These are phyloP conservation scores for Annulohypoxylon bovei DNA, from an alignment of 495 filamentous ascomycete species.

Conservation along the genomic window DNA sequence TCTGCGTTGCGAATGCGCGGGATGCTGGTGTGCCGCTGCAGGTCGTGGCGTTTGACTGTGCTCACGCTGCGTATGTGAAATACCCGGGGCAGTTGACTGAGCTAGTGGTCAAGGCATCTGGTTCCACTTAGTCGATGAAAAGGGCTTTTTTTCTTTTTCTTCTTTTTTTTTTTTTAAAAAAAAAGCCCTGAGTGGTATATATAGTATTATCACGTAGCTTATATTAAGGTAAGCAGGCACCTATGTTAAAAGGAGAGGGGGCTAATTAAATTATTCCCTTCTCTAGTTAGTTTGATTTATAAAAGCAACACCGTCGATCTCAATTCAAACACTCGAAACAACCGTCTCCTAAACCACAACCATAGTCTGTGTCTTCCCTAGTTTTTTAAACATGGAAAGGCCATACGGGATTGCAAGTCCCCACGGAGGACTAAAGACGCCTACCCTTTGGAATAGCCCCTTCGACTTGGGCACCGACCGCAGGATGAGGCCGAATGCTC, in stretches of 20 bases:
- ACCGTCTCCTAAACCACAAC: background rate
- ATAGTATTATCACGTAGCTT: no score
- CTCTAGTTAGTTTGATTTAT: no score
- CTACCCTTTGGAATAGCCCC: background rate
- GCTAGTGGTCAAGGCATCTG: background rate
- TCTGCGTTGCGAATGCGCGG: no score
- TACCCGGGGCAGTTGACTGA: background rate
- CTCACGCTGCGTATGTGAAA: background rate
- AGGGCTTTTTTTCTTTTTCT: no score
- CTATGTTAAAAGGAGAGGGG: no score
- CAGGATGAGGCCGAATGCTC: background rate
- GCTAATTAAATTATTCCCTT: no score
- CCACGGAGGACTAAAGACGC: background rate
- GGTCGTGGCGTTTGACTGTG: no score
- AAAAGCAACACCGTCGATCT: no score
- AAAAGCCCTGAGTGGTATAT: no score
- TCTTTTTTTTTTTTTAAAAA: no score
- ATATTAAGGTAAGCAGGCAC: no score
- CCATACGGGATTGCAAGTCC: background rate
- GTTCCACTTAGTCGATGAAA: background rate
- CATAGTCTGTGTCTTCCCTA: background rate
- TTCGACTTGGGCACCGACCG: background rate
- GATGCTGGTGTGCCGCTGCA: background rate
- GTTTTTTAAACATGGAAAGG: background rate
- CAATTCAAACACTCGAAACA: no score